phyloP scores from a whole-genome alignment of 441 rosid species.

The Aquilaria agallochum region DNA sequence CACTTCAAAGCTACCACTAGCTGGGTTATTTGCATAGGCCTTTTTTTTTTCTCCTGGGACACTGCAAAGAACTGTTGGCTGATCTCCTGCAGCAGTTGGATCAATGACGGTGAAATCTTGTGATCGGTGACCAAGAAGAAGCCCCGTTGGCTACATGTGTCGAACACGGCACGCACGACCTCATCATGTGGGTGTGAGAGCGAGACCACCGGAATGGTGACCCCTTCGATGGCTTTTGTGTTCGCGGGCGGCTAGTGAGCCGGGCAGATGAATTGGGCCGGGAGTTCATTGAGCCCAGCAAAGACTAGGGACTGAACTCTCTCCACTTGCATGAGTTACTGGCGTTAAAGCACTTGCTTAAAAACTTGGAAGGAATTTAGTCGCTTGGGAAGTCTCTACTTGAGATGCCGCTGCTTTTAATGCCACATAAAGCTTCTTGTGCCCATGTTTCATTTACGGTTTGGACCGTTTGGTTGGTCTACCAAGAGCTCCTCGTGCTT shows the following conservation, averaged over 20 bases:
- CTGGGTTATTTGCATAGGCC: constrained; percentile 30
- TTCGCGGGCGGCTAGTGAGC: constrained; percentile 35
- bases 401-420: no score
- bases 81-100: constrained; percentile 26
- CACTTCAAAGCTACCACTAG: constrained; percentile 35
- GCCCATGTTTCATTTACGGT: no score
- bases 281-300: constrained; percentile 18
- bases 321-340: constrained; percentile 22
- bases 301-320: constrained; percentile 35
- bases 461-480: no score
- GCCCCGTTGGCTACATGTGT: constrained; percentile 41
- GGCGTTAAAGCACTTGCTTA: no score
- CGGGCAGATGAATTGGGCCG: constrained; percentile 29
- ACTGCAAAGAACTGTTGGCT: constrained; percentile 33
- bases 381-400: no score
- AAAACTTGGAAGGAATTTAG: no score
- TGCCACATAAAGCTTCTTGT: no score
- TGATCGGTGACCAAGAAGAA: constrained; percentile 30
- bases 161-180: constrained; percentile 9
- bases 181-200: constrained; percentile 20
- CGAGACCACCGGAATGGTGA: constrained; percentile 37
- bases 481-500: no score
- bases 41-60: constrained; percentile 37
- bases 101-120: constrained; percentile 25
- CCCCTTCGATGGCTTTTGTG: constrained; percentile 30